Percentiles rank a stretch among this genome's conserved stretches.
Conservation (phyloP, 2,329 filamentous ascomycete species). For the Neoscytalidium dimidiatum region DNA sequence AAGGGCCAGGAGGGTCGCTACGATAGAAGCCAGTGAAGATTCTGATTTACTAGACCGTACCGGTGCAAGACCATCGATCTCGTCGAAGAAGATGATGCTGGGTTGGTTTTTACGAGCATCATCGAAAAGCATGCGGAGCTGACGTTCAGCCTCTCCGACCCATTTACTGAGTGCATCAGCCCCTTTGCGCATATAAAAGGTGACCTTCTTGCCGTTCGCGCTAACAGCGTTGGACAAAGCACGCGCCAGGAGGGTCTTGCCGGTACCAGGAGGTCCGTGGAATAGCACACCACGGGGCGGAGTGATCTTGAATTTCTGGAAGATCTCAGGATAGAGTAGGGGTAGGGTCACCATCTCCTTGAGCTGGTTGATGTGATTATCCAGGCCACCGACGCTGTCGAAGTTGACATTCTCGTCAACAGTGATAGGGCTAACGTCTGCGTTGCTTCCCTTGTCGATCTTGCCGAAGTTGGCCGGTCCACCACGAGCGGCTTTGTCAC, state of each 20-base stretch:
- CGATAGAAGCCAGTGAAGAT: conserved; percentile 97
- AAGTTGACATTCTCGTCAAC: conserved; percentile 93
- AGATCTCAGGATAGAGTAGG: conserved; percentile 91
- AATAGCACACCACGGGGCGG: conserved; percentile 94
- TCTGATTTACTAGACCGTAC: conserved; percentile 98
- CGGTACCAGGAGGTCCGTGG: conserved; percentile 94
- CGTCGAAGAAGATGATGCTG: conserved; percentile 99
- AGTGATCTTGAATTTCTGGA: conserved; percentile 86
- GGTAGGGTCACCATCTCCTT: conserved; percentile 99
- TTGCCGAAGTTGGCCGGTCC: conserved; percentile 85
- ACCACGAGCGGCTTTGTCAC: conserved; percentile 57
- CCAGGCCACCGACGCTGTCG: conserved; percentile 87
- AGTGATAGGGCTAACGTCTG: conserved; percentile 91
- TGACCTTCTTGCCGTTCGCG: conserved; percentile 88
- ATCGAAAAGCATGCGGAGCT: conserved; percentile 89
- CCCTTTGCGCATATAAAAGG: conserved; percentile 99
- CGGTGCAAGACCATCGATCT: conserved; percentile 94
- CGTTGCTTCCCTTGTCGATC: conserved; percentile 88
- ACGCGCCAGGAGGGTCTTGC: conserved; percentile 94
- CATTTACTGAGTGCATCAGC: conserved; percentile 97
- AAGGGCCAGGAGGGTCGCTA: conserved; percentile 86
- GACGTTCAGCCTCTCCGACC: conserved; percentile 97
- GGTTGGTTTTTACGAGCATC: conserved; percentile 94
- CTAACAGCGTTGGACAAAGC: conserved; percentile 90
- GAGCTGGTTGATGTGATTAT: conserved; percentile 92